A percentile compares a stretch with the other conserved stretches of the same genome.
Evolutionary conservation across 2,329 filamentous ascomycete genomes (phyloP).

Genomic region (Colletotrichum simmondsii): DNA sequence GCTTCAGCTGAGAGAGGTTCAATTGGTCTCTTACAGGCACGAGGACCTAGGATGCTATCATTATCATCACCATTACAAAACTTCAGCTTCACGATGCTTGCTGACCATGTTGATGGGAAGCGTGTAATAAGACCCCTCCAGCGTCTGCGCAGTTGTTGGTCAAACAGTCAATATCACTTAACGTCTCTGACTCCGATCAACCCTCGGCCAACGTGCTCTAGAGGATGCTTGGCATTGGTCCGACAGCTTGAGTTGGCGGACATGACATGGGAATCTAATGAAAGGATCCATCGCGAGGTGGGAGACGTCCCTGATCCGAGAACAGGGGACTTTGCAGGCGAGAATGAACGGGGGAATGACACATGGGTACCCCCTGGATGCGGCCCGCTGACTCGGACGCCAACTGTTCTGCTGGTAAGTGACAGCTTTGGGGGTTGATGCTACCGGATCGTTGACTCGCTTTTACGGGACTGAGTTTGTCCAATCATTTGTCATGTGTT

Average conservation of each 20-base stretch:
- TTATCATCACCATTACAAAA: no score
- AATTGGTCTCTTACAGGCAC: no score
- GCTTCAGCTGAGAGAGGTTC: no score
- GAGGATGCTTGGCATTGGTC: conserved; percentile 15
- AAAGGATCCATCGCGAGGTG: background rate
- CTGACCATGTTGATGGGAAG: no score
- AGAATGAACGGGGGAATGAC: background rate
- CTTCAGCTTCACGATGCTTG: no score
- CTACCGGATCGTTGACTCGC: background rate
- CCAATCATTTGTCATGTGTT: background rate
- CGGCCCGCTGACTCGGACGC: background rate
- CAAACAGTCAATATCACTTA: background rate
- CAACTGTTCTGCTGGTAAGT: background rate
- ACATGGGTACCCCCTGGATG: background rate
- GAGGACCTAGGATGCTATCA: no score
- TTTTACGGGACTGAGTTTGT: background rate
- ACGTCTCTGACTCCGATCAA: background rate
- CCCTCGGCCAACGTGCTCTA: conserved; percentile 3
- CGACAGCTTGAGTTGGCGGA: background rate
- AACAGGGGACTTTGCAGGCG: background rate
- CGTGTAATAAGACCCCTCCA: background rate
- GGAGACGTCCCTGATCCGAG: background rate
- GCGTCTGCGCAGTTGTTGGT: background rate
- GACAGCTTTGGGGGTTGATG: background rate
- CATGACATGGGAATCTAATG: background rate